Evolutionary conservation across 1,284 basidiomycete genomes (phyloP).

Genomic region (Stygiomarasmius scandens): DNA sequence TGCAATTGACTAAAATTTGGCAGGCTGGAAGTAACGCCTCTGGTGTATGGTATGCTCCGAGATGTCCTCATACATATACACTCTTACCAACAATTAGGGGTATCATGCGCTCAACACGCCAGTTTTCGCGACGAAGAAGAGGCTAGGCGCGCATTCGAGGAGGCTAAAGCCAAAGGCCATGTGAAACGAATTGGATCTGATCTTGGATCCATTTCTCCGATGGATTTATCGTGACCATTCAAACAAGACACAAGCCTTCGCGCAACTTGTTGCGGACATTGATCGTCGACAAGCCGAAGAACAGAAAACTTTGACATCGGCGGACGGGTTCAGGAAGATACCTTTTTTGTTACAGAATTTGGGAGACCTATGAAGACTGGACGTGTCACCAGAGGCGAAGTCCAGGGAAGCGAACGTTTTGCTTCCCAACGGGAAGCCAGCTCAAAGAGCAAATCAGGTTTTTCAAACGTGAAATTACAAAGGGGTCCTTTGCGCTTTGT

Average conservation of each 20-base stretch:
- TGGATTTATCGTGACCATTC: too few relatives aligned
- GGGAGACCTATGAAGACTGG: slow-evolving; percentile 52
- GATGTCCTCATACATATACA: slow-evolving; percentile 21
- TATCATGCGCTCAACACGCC: slow-evolving; percentile 30
- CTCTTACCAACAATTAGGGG: not conserved
- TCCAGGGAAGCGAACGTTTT: too few relatives aligned
- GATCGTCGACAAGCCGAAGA: slow-evolving; percentile 72
- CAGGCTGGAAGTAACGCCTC: slow-evolving; percentile 48
- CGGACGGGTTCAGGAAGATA: slow-evolving; percentile 26
- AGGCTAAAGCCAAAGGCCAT: slow-evolving; percentile 26
- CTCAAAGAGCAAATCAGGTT: too few relatives aligned
- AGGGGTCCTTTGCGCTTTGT: too few relatives aligned
- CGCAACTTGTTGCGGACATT: slow-evolving; percentile 86
- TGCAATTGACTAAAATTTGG: slow-evolving; percentile 6
- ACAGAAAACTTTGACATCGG: slow-evolving; percentile 30
- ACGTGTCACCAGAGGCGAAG: too few relatives aligned
- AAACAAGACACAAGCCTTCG: too few relatives aligned
- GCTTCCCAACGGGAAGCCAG: too few relatives aligned
- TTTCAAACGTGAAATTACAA: too few relatives aligned
- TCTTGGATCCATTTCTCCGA: not conserved
- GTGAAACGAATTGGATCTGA: slow-evolving; percentile 7
- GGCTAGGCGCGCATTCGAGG: slow-evolving; percentile 42
- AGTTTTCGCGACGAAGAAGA: slow-evolving; percentile 45
- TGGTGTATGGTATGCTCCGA: slow-evolving; percentile 42
- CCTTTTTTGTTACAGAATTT: slow-evolving; percentile 59